These are phyloP conservation scores for Ustilago curta DNA, from an alignment of 1,284 basidiomycete genomes.

Conservation along the genomic window DNA sequence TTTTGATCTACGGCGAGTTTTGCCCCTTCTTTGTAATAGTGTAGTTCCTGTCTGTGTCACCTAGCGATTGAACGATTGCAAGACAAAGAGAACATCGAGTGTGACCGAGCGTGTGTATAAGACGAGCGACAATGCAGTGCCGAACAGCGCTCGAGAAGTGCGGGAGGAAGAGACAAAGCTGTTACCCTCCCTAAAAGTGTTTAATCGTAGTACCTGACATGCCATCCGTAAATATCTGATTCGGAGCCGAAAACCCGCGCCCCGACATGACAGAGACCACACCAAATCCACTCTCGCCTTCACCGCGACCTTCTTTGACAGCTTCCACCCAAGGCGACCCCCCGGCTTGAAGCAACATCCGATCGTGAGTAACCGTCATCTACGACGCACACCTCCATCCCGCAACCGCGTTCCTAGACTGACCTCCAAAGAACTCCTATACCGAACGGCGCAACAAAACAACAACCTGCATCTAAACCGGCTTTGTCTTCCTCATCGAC, in stretches of 20 bases:
- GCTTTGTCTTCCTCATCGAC: too few species aligned
- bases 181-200: not conserved
- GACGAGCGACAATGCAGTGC: not conserved
- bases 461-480: too few species aligned
- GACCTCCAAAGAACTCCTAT: too few species aligned
- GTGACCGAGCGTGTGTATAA: not conserved
- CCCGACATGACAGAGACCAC: conserved; percentile 6
- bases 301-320: not conserved
- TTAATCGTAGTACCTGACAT: not conserved
- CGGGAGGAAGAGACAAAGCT: not conserved
- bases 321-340: not conserved
- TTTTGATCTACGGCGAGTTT: not conserved
- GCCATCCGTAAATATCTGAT: not conserved
- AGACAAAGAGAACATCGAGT: not conserved
- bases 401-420: too few species aligned
- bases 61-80: too few species aligned
- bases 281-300: not conserved
- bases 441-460: too few species aligned
- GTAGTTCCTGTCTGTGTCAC: conserved; percentile 3
- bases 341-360: not conserved
- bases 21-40: not conserved
- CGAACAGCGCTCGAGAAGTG: not conserved
- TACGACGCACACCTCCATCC: too few species aligned
- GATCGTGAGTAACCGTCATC: not conserved
- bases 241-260: conserved; percentile 8